Evolutionary conservation across 2,329 filamentous ascomycete genomes (phyloP).

Genomic region (Apiospora kogelbergensis): DNA sequence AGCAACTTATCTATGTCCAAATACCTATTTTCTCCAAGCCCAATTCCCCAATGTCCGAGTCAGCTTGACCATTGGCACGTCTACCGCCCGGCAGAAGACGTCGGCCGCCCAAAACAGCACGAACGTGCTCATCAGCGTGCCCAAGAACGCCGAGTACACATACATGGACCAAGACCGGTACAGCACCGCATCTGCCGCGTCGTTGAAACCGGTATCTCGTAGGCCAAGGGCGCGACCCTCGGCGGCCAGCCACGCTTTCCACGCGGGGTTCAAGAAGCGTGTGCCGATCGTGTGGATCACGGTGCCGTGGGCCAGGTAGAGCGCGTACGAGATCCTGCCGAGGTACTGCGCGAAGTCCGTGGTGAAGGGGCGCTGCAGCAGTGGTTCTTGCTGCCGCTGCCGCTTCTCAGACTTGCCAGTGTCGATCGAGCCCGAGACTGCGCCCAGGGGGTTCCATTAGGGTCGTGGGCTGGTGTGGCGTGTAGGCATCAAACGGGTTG

Average conservation of each 20-base stretch:
- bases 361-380: constrained; percentile 53
- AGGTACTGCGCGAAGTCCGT: constrained; percentile 54
- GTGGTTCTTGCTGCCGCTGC: constrained; percentile 19
- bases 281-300: constrained; percentile 55
- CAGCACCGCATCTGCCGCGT: constrained; percentile 24
- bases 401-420: constrained; percentile 11
- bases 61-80: constrained; percentile 55
- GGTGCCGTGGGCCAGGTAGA: constrained; percentile 64
- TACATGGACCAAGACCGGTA: constrained; percentile 35
- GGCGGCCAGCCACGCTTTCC: constrained; percentile 42
- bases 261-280: constrained; percentile 48
- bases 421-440: background rate
- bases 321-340: constrained; percentile 58
- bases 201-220: constrained; percentile 33
- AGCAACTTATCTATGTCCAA: background rate
- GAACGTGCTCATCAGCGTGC: constrained; percentile 47
- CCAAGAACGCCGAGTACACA: constrained; percentile 41
- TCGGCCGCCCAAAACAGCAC: constrained; percentile 55
- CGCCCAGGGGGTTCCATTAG: background rate
- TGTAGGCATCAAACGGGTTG: background rate
- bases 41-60: constrained; percentile 53
- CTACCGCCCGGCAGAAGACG: constrained; percentile 55
- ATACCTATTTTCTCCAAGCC: background rate
- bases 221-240: constrained; percentile 47
- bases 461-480: background rate